phyloP scores from a whole-genome alignment of 31 red algal species.

The Bonnemaisonia californica region DNA sequence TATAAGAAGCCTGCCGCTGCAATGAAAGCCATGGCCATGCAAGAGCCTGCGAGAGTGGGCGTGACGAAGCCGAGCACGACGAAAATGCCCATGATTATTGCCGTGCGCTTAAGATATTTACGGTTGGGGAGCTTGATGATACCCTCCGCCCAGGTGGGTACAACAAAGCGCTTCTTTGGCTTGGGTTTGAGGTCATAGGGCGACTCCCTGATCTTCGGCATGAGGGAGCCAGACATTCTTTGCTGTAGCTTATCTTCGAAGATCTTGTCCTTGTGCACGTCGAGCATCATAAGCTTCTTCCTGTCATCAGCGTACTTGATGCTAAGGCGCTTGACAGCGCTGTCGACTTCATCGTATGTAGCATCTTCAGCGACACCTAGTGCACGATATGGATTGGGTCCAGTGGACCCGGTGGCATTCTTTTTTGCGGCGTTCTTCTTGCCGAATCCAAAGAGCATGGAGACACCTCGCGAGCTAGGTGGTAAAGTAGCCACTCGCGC shows the following conservation, averaged over 20 bases:
- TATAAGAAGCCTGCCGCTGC: conserved; percentile 88
- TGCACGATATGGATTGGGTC: conserved; percentile 84
- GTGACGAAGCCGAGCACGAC: conserved; percentile 76
- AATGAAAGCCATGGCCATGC: conserved; percentile 90
- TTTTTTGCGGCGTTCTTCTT: conserved; percentile 32
- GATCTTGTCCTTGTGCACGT: conserved; percentile 90
- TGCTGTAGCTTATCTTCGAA: conserved; percentile 91
- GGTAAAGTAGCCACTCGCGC: neutral
- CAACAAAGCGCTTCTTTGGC: conserved; percentile 74
- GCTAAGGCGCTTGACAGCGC: conserved; percentile 74
- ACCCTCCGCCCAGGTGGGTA: conserved; percentile 61
- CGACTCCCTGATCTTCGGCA: conserved; percentile 83
- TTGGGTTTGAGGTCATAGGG: conserved; percentile 73
- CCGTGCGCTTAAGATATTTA: conserved; percentile 71
- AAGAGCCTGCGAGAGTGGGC: conserved; percentile 81
- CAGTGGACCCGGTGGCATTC: conserved; percentile 19
- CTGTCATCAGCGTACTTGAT: conserved; percentile 92
- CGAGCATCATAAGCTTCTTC: conserved; percentile 93
- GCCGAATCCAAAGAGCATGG: conserved; percentile 76
- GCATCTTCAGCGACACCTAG: conserved; percentile 89
- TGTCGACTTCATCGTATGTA: conserved; percentile 95
- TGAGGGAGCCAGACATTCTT: conserved; percentile 77
- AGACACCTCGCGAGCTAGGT: neutral
- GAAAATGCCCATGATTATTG: conserved; percentile 83
- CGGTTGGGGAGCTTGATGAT: conserved; percentile 81